Base-by-base conservation (phyloP, 2,329 filamentous ascomycete genomes). In the Sporothrix sp. region DNA sequence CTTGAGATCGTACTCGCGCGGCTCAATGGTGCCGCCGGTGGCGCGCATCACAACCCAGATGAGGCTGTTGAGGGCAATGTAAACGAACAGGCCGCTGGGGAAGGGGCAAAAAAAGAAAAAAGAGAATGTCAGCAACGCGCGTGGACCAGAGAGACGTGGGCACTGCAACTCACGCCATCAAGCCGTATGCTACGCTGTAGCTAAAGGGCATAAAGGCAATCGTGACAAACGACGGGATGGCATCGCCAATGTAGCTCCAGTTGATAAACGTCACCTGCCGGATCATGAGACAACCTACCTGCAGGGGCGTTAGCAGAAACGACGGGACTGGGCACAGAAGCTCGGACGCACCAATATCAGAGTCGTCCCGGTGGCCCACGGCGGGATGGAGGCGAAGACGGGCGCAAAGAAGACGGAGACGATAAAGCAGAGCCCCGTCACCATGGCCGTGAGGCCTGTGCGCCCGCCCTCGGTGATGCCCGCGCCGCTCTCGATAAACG, bases 271-370 rank as follows among this genome's bases (percentile, higher is more conserved):
- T 81, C 48, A 86, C 82, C 60, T 86, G 82, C 8, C 82, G 80
- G 56, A 85, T 83, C 85, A 89, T 89, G 66, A 88, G 74, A 58
- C 82, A 85, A 4, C 85, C 85, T 23, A 88, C 82, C 76, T 79
- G 44, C 25, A 47, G 21, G 39, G 32, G 21, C 21, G 45, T 51
- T 11, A 42, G 54, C 35, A 21, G 37, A 46, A 36, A 7, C 23
- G 9, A 38, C 8, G n/a, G 33, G 7, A n/a, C 33, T 8, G n/a
- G 18, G 8, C 8, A 16, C 7, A 27, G 18, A 7, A 10, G 13
- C 2, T 18, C 4, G 3, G 9, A 14, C 71, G 61, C 65, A 79
- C 79, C 57, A 89, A 70, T 57, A 89, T 72, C 10, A 89, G 71
- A 0, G 84, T 86, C 54, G 81, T 81, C 6, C 85, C 85, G 0